Evolutionary conservation across 805 yeast genomes (phyloP).

Genomic region (Teunomyces stri): DNA sequence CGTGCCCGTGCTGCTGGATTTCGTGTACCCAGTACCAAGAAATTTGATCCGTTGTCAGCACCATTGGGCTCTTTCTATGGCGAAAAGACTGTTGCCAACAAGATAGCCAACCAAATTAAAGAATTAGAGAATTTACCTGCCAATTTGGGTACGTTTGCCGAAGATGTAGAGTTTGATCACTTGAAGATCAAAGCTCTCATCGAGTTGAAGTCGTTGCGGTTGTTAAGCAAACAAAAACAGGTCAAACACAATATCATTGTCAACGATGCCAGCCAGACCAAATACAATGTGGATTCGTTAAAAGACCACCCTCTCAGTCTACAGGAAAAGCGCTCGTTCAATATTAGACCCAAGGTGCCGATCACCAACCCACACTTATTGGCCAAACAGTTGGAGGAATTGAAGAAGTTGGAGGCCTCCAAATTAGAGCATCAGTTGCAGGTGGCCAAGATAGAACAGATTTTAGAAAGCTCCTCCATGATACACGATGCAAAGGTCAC

Average conservation of each 20-base stretch:
- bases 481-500: slow-evolving; percentile 18
- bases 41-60: slow-evolving; percentile 33
- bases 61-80: slow-evolving; percentile 49
- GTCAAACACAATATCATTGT: slow-evolving; percentile 60
- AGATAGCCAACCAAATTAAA: slow-evolving; percentile 54
- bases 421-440: slow-evolving; percentile 22
- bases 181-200: slow-evolving; percentile 64
- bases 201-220: slow-evolving; percentile 66
- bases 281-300: slow-evolving; percentile 50
- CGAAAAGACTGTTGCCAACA: slow-evolving; percentile 53
- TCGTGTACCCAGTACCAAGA: slow-evolving; percentile 18
- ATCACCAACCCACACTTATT: slow-evolving; percentile 73
- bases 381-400: slow-evolving; percentile 73
- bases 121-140: slow-evolving; percentile 69
- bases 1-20: slow-evolving; percentile 45
- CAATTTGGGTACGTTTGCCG: slow-evolving; percentile 56
- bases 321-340: slow-evolving; percentile 68
- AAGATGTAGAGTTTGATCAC: slow-evolving; percentile 40
- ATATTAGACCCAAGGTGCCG: slow-evolving; percentile 64
- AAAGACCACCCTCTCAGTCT: slow-evolving; percentile 54
- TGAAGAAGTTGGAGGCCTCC: slow-evolving; percentile 54
- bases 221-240: slow-evolving; percentile 68
- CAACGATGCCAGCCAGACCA: slow-evolving; percentile 53
- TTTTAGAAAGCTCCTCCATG: slow-evolving; percentile 24
- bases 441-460: slow-evolving; percentile 22